These are phyloP conservation scores for Dillenia turbinata DNA, from an alignment of 164 flowering plant species.

Conservation along the genomic window DNA sequence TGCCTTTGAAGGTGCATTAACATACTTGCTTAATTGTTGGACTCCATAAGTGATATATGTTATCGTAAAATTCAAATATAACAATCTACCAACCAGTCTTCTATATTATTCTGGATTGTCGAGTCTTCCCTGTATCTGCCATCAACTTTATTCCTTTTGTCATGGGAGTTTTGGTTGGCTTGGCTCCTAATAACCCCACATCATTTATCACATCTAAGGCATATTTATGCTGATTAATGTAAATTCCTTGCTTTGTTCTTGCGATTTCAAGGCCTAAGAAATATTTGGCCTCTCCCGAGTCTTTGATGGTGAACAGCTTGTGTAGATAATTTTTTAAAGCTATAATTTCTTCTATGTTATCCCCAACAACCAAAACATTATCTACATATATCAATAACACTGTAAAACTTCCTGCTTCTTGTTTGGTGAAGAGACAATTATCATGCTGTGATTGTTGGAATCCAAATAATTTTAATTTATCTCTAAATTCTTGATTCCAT, in stretches of 20 bases:
- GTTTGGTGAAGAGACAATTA: neutral
- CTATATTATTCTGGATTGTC: neutral
- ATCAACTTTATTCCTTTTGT: neutral
- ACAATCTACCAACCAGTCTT: neutral
- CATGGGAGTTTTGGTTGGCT: neutral
- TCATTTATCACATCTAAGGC: neutral
- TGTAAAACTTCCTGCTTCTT: neutral
- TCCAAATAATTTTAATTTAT: neutral
- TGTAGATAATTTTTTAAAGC: neutral
- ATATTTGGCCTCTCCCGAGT: neutral
- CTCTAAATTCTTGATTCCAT: neutral
- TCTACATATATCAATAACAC: slow-evolving; percentile 2
- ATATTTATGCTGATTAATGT: slow-evolving; percentile 2
- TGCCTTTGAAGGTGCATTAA: neutral
- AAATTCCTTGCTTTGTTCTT: neutral
- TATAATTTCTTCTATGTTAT: neutral
- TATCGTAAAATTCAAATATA: neutral
- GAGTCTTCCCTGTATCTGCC: neutral
- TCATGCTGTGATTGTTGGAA: neutral
- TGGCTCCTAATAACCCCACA: neutral
- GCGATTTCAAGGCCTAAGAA: slow-evolving; percentile 2
- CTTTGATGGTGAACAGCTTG: neutral
- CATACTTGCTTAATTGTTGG: neutral
- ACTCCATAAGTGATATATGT: neutral
- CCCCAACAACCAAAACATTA: slow-evolving; percentile 1